These are phyloP conservation scores for Aspergillus heteromorphus DNA, from an alignment of 495 filamentous ascomycete species.

Conservation along the genomic window DNA sequence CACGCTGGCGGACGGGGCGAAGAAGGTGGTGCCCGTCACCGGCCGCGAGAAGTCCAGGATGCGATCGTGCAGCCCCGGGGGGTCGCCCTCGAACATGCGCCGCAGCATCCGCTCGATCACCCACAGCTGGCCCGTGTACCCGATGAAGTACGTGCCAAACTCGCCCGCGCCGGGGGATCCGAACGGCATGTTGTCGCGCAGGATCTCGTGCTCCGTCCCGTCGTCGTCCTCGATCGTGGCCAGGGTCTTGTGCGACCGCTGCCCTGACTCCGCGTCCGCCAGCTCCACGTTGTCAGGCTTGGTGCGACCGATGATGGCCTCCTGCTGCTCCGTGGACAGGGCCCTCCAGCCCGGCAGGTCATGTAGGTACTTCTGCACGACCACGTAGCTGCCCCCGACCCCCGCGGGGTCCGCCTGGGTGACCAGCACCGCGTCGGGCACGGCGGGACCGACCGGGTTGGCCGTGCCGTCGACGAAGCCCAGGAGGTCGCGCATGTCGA, in stretches of 20 bases:
- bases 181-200: conserved; percentile 59
- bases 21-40: conserved; percentile 49
- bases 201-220: conserved; percentile 47
- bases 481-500: conserved; percentile 53
- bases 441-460: conserved; percentile 48
- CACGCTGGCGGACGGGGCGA: conserved; percentile 44
- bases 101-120: conserved; percentile 56
- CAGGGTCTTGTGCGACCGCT: conserved; percentile 50
- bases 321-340: conserved; percentile 47
- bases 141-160: conserved; percentile 58
- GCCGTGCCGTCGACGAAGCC: conserved; percentile 58
- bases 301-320: conserved; percentile 51
- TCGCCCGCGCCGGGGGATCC: conserved; percentile 47
- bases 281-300: conserved; percentile 54
- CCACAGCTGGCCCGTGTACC: conserved; percentile 50
- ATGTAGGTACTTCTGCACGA: conserved; percentile 56
- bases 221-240: conserved; percentile 49
- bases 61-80: conserved; percentile 51
- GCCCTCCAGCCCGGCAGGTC: conserved; percentile 42
- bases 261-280: conserved; percentile 44
- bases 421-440: conserved; percentile 39
- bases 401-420: conserved; percentile 36
- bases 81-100: conserved; percentile 52
- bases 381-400: conserved; percentile 49
- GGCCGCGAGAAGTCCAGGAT: conserved; percentile 51